Conservation (phyloP, 805 yeast species). For the Candida ulmi region DNA sequence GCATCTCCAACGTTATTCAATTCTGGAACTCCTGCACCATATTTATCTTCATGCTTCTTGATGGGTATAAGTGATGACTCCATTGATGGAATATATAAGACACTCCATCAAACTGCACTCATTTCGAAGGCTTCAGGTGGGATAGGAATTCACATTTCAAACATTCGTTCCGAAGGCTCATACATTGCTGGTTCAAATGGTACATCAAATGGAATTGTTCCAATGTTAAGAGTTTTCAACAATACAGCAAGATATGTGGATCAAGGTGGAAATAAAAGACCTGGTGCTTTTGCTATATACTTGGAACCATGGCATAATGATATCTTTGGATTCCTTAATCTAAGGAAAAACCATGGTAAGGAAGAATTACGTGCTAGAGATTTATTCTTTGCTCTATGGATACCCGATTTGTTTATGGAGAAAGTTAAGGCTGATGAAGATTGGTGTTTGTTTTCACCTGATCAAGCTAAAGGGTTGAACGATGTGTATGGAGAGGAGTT, state of each 20-base stretch:
- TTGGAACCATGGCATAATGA: slow-evolving; percentile 98
- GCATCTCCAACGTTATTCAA: slow-evolving; percentile 95
- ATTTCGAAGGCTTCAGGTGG: slow-evolving; percentile 97
- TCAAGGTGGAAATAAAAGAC: slow-evolving; percentile 97
- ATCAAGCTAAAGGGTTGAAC: slow-evolving; percentile 78
- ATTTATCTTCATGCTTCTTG: slow-evolving; percentile 87
- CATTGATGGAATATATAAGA: slow-evolving; percentile 89
- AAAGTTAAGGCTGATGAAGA: slow-evolving; percentile 72
- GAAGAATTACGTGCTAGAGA: slow-evolving; percentile 94
- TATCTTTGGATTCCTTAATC: slow-evolving; percentile 76
- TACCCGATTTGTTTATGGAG: slow-evolving; percentile 90
- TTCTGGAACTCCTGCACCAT: slow-evolving; percentile 83
- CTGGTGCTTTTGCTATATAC: slow-evolving; percentile 94
- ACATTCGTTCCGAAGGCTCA: slow-evolving; percentile 82
- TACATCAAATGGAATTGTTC: slow-evolving; percentile 85
- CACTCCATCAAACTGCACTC: slow-evolving; percentile 81
- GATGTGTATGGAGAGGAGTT: slow-evolving; percentile 86
- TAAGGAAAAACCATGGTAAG: slow-evolving; percentile 91
- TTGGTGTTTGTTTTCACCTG: slow-evolving; percentile 90
- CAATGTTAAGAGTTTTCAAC: slow-evolving; percentile 94
- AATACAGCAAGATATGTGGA: slow-evolving; percentile 96
- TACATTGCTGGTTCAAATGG: slow-evolving; percentile 92
- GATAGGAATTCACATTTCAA: slow-evolving; percentile 83
- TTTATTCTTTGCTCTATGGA: slow-evolving; percentile 89
- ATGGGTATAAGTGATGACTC: slow-evolving; percentile 92